Evolutionary conservation across 116 monocot genomes (phyloP).

Genomic region (Trichopus zeylanicus): DNA sequence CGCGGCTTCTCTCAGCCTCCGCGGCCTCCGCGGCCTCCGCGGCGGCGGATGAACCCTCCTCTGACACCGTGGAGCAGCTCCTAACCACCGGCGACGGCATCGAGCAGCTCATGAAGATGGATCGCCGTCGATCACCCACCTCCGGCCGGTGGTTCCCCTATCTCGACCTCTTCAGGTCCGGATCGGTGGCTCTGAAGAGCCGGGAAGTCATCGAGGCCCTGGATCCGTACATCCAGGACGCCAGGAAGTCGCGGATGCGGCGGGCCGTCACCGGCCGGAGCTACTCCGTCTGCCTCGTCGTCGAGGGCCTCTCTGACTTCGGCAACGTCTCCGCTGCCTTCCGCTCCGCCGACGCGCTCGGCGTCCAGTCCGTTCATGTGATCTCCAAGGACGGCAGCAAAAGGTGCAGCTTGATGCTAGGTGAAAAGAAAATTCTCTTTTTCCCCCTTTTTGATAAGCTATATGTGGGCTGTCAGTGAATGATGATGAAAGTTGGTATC

Average conservation of each 20-base stretch:
- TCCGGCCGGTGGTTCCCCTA: slow-evolving; percentile 76
- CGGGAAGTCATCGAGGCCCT: slow-evolving; percentile 61
- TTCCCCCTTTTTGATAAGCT: too few species aligned
- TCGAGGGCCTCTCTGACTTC: slow-evolving; percentile 83
- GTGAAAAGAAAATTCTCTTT: slow-evolving; percentile 28
- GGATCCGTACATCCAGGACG: slow-evolving; percentile 67
- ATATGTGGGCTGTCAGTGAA: neutral
- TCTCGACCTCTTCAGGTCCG: slow-evolving; percentile 42
- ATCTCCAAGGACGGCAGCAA: slow-evolving; percentile 51
- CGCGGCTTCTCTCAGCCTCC: neutral
- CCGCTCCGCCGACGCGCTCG: slow-evolving; percentile 92
- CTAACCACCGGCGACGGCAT: slow-evolving; percentile 31
- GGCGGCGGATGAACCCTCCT: slow-evolving; percentile 6
- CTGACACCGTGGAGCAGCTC: slow-evolving; percentile 66
- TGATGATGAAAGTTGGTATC: neutral
- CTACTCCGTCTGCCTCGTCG: slow-evolving; percentile 83
- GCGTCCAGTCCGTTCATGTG: slow-evolving; percentile 95
- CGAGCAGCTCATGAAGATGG: slow-evolving; percentile 78
- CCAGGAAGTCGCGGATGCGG: slow-evolving; percentile 72
- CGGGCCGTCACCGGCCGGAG: slow-evolving; percentile 63
- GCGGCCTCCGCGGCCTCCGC: neutral
- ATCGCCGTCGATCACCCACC: slow-evolving; percentile 18
- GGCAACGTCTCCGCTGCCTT: slow-evolving; percentile 97
- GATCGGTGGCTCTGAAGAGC: slow-evolving; percentile 29
- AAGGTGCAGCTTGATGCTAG: slow-evolving; percentile 70